Evolutionary conservation across 345 rosid genomes (phyloP).

Genomic region (Barbarea vulgaris): DNA sequence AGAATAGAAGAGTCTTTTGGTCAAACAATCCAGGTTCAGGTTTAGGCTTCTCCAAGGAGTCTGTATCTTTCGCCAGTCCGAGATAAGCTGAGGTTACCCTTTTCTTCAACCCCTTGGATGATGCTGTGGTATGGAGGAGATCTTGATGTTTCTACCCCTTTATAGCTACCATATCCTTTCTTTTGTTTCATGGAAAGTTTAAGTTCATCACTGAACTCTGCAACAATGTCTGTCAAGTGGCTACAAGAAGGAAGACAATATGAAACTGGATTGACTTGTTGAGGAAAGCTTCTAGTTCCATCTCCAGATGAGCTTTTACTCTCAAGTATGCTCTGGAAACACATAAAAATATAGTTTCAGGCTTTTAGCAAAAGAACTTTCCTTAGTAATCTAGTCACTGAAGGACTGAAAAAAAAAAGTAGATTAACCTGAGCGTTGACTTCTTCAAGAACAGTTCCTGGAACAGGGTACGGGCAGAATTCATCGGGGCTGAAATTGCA

Average conservation of each 20-base stretch:
- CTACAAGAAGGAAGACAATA: constrained; percentile 62
- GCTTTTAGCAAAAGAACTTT: neutral
- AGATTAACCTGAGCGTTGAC: constrained; percentile 79
- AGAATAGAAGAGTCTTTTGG: neutral
- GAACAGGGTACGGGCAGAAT: constrained; percentile 87
- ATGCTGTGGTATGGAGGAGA: constrained; percentile 25
- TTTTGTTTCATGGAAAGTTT: constrained; percentile 53
- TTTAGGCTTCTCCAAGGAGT: constrained; percentile 36
- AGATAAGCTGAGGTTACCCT: constrained; percentile 6
- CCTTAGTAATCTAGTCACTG: neutral
- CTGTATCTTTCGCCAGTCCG: constrained; percentile 31
- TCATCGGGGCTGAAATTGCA: constrained; percentile 98
- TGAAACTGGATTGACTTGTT: constrained; percentile 55
- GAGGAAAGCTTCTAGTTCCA: constrained; percentile 64
- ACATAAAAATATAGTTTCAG: constrained; percentile 2
- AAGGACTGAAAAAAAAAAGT: neutral
- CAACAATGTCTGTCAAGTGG: constrained; percentile 63
- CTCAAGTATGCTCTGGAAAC: constrained; percentile 62
- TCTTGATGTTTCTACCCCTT: constrained; percentile 54
- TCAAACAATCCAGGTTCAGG: constrained; percentile 21
- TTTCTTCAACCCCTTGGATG: constrained; percentile 30
- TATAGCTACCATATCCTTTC: constrained; percentile 73
- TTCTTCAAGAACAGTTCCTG: constrained; percentile 86
- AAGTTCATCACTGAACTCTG: constrained; percentile 52
- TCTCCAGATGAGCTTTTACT: constrained; percentile 52